Percentiles rank a stretch among this genome's conserved stretches.
Evolutionary conservation across 108 stramenopile genomes (phyloP).

Genomic region (Cyclostephanos invisitatus): DNA sequence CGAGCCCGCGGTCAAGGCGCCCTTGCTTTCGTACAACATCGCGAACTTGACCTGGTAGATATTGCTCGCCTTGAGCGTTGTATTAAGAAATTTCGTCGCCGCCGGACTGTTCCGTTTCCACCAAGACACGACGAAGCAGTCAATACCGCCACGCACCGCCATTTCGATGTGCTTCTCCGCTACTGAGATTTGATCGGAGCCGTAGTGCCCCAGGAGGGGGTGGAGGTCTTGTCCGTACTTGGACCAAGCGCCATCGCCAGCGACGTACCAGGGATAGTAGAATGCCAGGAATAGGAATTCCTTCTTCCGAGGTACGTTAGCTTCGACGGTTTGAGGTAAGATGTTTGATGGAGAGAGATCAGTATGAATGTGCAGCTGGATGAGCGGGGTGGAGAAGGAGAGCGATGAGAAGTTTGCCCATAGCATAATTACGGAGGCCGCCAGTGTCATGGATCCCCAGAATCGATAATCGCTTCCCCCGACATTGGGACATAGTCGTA

Average conservation of each 20-base stretch:
- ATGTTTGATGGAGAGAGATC: no score
- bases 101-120: background rate
- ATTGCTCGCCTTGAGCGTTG: slow-evolving; percentile 27
- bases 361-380: no score
- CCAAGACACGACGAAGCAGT: slow-evolving; percentile 24
- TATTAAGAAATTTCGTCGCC: slow-evolving; percentile 12
- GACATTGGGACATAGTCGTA: no score
- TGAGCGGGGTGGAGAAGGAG: no score
- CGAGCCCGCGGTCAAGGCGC: slow-evolving; percentile 15
- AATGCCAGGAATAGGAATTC: slow-evolving; percentile 16
- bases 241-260: slow-evolving; percentile 17
- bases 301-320: no score
- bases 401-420: no score
- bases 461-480: no score
- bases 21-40: slow-evolving; percentile 28
- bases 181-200: slow-evolving; percentile 15
- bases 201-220: slow-evolving; percentile 35
- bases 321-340: no score
- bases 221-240: slow-evolving; percentile 16
- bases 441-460: no score
- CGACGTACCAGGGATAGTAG: slow-evolving; percentile 39
- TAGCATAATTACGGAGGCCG: no score
- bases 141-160: slow-evolving; percentile 30
- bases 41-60: slow-evolving; percentile 28
- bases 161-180: slow-evolving; percentile 38